A percentile compares a stretch with the other conserved stretches of the same genome.
phyloP scores from a whole-genome alignment of 2,329 filamentous ascomycete species.

The Byssochlamys sp. region DNA sequence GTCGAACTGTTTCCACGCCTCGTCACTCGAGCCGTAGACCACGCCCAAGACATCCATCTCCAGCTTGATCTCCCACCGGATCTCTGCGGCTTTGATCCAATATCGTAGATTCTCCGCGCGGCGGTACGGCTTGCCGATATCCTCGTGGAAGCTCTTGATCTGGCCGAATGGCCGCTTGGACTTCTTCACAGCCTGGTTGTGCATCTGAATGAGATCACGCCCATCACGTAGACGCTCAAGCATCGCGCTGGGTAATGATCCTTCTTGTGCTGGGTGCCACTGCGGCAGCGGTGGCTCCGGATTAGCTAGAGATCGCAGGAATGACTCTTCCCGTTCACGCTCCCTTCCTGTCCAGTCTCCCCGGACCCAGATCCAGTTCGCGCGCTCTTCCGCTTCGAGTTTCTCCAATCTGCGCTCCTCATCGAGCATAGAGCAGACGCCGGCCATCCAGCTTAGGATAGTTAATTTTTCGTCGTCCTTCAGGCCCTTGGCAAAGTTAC shows the following conservation, averaged over 20 bases:
- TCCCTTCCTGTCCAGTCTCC: constrained; percentile 69
- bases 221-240: constrained; percentile 67
- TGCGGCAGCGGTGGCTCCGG: constrained; percentile 50
- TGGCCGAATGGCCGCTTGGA: constrained; percentile 79
- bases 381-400: constrained; percentile 60
- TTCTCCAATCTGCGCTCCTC: constrained; percentile 70
- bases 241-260: constrained; percentile 52
- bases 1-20: constrained; percentile 73
- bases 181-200: constrained; percentile 78
- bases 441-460: constrained; percentile 69
- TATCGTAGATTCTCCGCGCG: constrained; percentile 86
- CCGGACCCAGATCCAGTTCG: constrained; percentile 69
- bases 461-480: constrained; percentile 65
- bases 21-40: constrained; percentile 60
- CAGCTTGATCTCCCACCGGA: constrained; percentile 81
- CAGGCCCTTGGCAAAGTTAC: constrained; percentile 76
- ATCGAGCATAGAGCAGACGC: constrained; percentile 66
- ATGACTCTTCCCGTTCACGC: constrained; percentile 68
- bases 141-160: constrained; percentile 81
- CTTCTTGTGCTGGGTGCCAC: constrained; percentile 53
- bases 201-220: constrained; percentile 69
- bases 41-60: constrained; percentile 77
- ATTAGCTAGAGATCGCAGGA: constrained; percentile 64
- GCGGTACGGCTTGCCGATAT: constrained; percentile 89
- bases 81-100: constrained; percentile 91